phyloP scores from a whole-genome alignment of 2,329 filamentous ascomycete genomes.

The Ophiostoma sp. region DNA sequence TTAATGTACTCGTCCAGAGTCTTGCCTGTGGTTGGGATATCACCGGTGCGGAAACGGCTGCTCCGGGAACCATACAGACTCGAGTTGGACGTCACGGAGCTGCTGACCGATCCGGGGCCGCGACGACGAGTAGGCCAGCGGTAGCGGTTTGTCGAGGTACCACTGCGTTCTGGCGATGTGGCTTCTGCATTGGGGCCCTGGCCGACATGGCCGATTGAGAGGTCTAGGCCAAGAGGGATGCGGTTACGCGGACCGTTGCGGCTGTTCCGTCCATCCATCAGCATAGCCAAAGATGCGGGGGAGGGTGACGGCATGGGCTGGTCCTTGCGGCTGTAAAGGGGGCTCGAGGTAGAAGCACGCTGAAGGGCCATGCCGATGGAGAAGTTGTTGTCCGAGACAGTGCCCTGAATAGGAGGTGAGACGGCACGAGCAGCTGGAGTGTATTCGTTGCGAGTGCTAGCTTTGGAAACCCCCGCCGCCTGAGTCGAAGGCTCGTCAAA shows the following conservation, averaged over 20 bases:
- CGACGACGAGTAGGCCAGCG: constrained; percentile 52
- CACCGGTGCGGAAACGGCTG: constrained; percentile 39
- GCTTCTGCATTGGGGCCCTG: constrained; percentile 47
- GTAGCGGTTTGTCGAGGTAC: constrained; percentile 48
- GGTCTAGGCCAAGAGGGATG: constrained; percentile 63
- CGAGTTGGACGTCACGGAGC: constrained; percentile 53
- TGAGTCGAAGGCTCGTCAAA: not conserved
- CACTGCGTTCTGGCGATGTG: constrained; percentile 53
- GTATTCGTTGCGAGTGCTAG: not conserved
- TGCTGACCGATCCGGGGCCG: constrained; percentile 51
- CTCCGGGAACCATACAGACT: constrained; percentile 43
- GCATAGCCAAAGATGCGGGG: constrained; percentile 55
- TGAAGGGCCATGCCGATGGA: constrained; percentile 45
- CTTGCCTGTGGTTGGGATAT: constrained; percentile 50
- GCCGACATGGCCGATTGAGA: constrained; percentile 42
- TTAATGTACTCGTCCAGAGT: constrained; percentile 80
- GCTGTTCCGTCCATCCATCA: constrained; percentile 55
- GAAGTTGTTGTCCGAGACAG: constrained; percentile 28
- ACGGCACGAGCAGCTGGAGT: constrained; percentile 29
- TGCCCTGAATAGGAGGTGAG: constrained; percentile 38
- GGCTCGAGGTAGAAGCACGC: constrained; percentile 62
- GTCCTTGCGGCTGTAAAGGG: constrained; percentile 48
- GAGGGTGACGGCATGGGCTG: constrained; percentile 63
- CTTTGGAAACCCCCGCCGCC: not conserved
- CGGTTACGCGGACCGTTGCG: constrained; percentile 70